These are phyloP conservation scores for Komagataella pastoris DNA, from an alignment of 805 yeast genomes.

Conservation along the genomic window DNA sequence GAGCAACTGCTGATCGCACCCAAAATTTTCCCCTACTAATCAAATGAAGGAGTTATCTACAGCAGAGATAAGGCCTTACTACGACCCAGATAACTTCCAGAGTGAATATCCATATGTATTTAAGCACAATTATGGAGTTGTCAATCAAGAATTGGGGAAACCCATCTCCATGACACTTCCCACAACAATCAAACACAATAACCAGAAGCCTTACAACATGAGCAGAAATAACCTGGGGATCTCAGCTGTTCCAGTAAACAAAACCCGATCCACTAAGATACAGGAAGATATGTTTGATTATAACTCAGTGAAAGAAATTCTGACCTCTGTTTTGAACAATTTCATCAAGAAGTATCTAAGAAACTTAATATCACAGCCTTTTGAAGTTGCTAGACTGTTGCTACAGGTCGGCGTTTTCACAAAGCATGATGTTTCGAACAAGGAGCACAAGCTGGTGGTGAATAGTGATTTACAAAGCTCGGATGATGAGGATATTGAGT, in stretches of 20 bases:
- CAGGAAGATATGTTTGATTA: conserved; percentile 45
- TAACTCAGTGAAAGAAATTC: conserved; percentile 40
- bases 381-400: conserved; percentile 68
- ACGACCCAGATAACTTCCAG: conserved; percentile 16
- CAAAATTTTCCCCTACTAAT: background rate
- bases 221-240: background rate
- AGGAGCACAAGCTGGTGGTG: background rate
- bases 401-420: conserved; percentile 67
- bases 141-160: conserved; percentile 19
- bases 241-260: background rate
- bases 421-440: background rate
- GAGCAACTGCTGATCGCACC: background rate
- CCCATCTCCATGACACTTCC: conserved; percentile 19
- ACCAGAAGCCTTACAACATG: conserved; percentile 1
- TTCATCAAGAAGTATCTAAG: conserved; percentile 58
- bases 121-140: conserved; percentile 18
- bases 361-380: conserved; percentile 70
- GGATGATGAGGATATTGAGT: conserved; percentile 10
- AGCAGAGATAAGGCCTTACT: conserved; percentile 16
- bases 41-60: background rate
- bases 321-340: conserved; percentile 43
- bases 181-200: conserved; percentile 7
- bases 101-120: conserved; percentile 20
- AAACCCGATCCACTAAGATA: background rate
- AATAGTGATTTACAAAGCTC: conserved; percentile 8